Conservation (phyloP, 306 rosid genomes). For the Trichosanthes truncata region DNA sequence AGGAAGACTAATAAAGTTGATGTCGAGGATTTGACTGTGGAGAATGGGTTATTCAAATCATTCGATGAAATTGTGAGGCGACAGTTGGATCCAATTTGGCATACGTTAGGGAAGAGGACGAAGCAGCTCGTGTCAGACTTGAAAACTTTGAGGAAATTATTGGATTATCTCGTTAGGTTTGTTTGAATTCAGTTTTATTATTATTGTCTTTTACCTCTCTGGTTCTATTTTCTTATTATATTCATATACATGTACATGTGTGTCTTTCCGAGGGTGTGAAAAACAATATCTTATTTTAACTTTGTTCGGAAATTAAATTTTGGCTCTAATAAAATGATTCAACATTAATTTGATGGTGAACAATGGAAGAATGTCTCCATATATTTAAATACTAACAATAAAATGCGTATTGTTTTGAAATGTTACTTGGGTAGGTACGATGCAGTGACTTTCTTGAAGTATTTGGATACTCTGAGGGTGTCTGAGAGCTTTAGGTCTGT, state of each 20-base stretch:
- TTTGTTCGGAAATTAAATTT: not conserved
- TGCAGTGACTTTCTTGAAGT: slow-evolving; percentile 85
- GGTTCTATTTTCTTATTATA: not conserved
- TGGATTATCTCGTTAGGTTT: slow-evolving; percentile 88
- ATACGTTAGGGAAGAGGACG: slow-evolving; percentile 81
- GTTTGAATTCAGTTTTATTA: not conserved
- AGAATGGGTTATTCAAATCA: slow-evolving; percentile 85
- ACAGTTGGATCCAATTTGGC: slow-evolving; percentile 98
- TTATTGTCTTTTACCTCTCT: not conserved
- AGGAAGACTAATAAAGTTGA: slow-evolving; percentile 92
- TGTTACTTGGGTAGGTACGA: slow-evolving; percentile 57
- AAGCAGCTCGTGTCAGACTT: slow-evolving; percentile 88
- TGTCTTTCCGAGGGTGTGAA: not conserved
- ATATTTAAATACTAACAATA: not conserved
- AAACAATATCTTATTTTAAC: not conserved
- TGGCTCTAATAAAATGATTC: not conserved
- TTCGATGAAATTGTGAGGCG: slow-evolving; percentile 93
- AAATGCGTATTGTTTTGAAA: slow-evolving; percentile 18
- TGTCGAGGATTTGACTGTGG: slow-evolving; percentile 80
- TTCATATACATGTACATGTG: not conserved
- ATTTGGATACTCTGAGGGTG: slow-evolving; percentile 84
- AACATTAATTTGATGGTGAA: not conserved
- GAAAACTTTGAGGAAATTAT: slow-evolving; percentile 75
- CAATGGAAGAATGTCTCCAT: not conserved
- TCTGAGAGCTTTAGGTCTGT: slow-evolving; percentile 91